These are phyloP conservation scores for Hypoxylon lenormandii DNA, from an alignment of 495 filamentous ascomycete genomes.

Conservation along the genomic window DNA sequence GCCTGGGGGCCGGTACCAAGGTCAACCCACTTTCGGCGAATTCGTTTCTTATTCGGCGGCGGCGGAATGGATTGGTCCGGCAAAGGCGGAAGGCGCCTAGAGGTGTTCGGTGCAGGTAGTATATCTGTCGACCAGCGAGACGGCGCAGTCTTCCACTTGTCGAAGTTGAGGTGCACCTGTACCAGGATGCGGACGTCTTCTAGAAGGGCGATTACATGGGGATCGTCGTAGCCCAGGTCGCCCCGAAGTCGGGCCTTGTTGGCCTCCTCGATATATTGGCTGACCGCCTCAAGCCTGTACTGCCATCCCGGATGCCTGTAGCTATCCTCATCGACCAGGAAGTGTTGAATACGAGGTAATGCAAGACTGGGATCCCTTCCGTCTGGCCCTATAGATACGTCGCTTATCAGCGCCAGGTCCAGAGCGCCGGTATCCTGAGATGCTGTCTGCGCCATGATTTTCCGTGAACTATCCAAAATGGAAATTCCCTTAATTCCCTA, in stretches of 20 bases:
- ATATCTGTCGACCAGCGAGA: slow-evolving; percentile 39
- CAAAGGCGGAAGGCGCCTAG: slow-evolving; percentile 40
- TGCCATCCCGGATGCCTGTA: slow-evolving; percentile 24
- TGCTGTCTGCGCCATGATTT: slow-evolving; percentile 1
- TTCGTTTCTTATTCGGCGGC: slow-evolving; percentile 26
- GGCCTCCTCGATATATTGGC: slow-evolving; percentile 37
- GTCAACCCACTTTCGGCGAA: slow-evolving; percentile 34
- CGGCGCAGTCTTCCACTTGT: slow-evolving; percentile 11
- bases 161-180: slow-evolving; percentile 14
- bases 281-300: slow-evolving; percentile 16
- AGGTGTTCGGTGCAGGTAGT: slow-evolving; percentile 15
- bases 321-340: slow-evolving; percentile 43
- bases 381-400: slow-evolving; percentile 24
- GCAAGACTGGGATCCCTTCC: slow-evolving; percentile 25
- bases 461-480: background rate
- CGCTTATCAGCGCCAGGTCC: background rate
- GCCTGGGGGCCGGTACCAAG: no score
- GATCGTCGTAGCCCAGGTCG: slow-evolving; percentile 38
- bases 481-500: background rate
- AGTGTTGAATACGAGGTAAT: slow-evolving; percentile 36
- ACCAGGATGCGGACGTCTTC: slow-evolving; percentile 39
- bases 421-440: no score
- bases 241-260: slow-evolving; percentile 29
- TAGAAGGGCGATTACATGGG: slow-evolving; percentile 20
- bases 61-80: slow-evolving; percentile 24